These are phyloP conservation scores for Penicillium janthinellum DNA, from an alignment of 2,329 filamentous ascomycete species.

Conservation along the genomic window DNA sequence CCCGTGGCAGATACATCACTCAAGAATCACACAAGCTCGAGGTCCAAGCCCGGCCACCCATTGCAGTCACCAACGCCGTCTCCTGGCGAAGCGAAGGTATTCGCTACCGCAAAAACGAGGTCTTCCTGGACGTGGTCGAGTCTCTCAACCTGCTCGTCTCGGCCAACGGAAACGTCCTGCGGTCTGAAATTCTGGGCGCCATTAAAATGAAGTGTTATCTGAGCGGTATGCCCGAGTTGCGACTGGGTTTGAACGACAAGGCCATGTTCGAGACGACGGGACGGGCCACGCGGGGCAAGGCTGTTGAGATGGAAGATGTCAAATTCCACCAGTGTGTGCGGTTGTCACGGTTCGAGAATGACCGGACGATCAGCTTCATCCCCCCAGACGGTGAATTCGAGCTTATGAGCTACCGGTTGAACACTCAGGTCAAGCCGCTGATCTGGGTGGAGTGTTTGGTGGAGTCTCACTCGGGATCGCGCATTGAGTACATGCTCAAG, in stretches of 20 bases:
- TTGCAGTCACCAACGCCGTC: constrained; percentile 96
- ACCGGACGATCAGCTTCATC: constrained; percentile 98
- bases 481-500: constrained; percentile 99
- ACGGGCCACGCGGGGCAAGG: constrained; percentile 88
- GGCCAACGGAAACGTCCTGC: constrained; percentile 88
- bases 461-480: constrained; percentile 89
- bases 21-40: constrained; percentile 99
- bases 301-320: constrained; percentile 99
- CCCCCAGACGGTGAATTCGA: constrained; percentile 98
- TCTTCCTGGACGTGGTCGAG: constrained; percentile 96
- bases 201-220: constrained; percentile 99
- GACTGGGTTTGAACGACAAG: constrained; percentile 95
- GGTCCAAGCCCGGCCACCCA: constrained; percentile 91
- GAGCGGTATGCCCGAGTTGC: constrained; percentile 95
- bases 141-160: constrained; percentile 94
- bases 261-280: constrained; percentile 99
- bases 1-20: constrained; percentile 73
- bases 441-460: constrained; percentile 99
- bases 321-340: constrained; percentile 99
- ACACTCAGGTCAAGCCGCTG: constrained; percentile 96
- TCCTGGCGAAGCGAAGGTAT: constrained; percentile 98
- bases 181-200: constrained; percentile 93
- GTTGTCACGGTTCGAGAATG: constrained; percentile 94
- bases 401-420: constrained; percentile 97
- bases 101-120: constrained; percentile 98